Conservation (phyloP, 192 early-diverging fungal species). For the Rhizoclosmatium globosum region DNA sequence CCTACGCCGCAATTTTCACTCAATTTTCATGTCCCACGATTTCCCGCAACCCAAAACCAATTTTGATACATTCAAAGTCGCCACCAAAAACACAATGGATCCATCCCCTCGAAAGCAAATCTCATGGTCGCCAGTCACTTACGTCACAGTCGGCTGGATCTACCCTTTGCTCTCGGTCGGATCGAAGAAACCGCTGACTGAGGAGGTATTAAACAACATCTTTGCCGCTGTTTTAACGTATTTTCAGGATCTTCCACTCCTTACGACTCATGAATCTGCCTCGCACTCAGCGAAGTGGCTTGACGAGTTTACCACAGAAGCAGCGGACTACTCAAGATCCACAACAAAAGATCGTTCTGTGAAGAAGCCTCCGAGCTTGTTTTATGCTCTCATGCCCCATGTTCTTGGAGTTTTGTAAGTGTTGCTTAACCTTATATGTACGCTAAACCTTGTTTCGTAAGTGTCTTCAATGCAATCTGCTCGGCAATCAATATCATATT, state of each 20-base stretch:
- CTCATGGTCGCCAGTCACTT: constrained; percentile 3
- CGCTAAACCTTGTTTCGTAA: background rate
- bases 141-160: constrained; percentile 10
- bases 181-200: constrained; percentile 16
- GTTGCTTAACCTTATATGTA: background rate
- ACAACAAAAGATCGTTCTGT: background rate
- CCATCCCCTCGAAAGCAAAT: background rate
- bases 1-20: too few species aligned
- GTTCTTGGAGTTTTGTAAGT: background rate
- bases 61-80: too few species aligned
- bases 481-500: background rate
- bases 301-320: constrained; percentile 1
- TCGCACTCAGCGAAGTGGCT: background rate
- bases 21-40: too few species aligned
- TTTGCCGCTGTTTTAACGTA: background rate
- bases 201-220: constrained; percentile 3
- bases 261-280: background rate
- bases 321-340: background rate
- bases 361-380: constrained; percentile 8
- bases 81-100: too few species aligned
- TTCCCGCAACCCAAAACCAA: too few species aligned
- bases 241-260: constrained; percentile 12
- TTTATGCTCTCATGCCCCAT: background rate
- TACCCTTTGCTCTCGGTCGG: constrained; percentile 11
- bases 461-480: background rate